Conservation (phyloP, 495 filamentous ascomycete genomes). For the Immersiella caudata region DNA sequence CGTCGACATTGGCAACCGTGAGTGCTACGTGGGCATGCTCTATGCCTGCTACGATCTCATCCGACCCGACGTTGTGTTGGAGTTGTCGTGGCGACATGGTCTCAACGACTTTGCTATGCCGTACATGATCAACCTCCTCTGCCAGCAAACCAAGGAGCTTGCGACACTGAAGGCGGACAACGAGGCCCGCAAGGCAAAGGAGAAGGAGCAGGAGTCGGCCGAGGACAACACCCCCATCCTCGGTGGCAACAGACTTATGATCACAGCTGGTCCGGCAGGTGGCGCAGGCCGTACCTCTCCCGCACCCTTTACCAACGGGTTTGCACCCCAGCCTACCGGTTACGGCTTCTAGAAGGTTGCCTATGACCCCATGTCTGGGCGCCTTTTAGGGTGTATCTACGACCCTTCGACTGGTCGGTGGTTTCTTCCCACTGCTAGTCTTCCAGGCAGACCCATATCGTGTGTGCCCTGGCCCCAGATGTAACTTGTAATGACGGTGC, state of each 20-base stretch:
- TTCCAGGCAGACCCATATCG: slow-evolving; percentile 19
- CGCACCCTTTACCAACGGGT: slow-evolving; percentile 74
- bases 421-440: slow-evolving; percentile 25
- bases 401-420: slow-evolving; percentile 26
- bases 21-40: slow-evolving; percentile 99
- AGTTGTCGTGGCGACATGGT: slow-evolving; percentile 95
- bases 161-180: slow-evolving; percentile 90
- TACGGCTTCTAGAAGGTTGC: slow-evolving; percentile 52
- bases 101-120: slow-evolving; percentile 99
- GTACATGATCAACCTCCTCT: slow-evolving; percentile 98
- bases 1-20: slow-evolving; percentile 97
- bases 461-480: slow-evolving; percentile 14
- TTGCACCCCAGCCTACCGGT: slow-evolving; percentile 79
- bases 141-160: slow-evolving; percentile 85
- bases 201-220: slow-evolving; percentile 81
- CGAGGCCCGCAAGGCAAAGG: slow-evolving; percentile 90
- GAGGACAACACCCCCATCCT: slow-evolving; percentile 95
- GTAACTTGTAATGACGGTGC: not conserved
- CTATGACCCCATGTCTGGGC: slow-evolving; percentile 22
- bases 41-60: slow-evolving; percentile 99
- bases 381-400: slow-evolving; percentile 30
- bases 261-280: slow-evolving; percentile 83
- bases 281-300: slow-evolving; percentile 54
- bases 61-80: slow-evolving; percentile 85
- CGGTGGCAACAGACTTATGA: slow-evolving; percentile 88